phyloP scores from a whole-genome alignment of 352 stramenopile genomes.

The Phytopythium montanum region DNA sequence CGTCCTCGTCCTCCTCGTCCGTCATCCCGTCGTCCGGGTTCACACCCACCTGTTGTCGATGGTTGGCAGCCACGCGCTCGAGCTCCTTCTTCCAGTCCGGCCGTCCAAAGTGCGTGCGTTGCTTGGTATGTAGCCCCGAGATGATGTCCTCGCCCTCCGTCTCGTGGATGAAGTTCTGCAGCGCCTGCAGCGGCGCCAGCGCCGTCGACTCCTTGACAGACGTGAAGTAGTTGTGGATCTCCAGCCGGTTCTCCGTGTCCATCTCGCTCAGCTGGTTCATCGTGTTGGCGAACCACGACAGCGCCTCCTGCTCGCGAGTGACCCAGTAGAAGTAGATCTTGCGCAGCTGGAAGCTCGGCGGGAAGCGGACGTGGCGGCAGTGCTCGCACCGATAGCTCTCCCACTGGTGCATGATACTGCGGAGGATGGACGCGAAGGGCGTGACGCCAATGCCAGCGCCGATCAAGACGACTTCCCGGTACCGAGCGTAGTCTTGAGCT shows the following conservation, averaged over 20 bases:
- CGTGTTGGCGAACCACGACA: slow-evolving; percentile 77
- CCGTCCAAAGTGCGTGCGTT: slow-evolving; percentile 71
- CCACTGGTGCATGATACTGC: slow-evolving; percentile 67
- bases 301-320: slow-evolving; percentile 63
- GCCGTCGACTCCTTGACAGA: slow-evolving; percentile 57
- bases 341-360: slow-evolving; percentile 56
- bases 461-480: slow-evolving; percentile 64
- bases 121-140: slow-evolving; percentile 64
- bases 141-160: slow-evolving; percentile 67
- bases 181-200: slow-evolving; percentile 50
- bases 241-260: slow-evolving; percentile 67
- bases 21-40: not conserved
- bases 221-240: slow-evolving; percentile 86
- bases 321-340: slow-evolving; percentile 89
- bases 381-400: slow-evolving; percentile 49
- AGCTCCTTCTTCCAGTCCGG: slow-evolving; percentile 76
- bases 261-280: slow-evolving; percentile 79
- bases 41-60: slow-evolving; percentile 10
- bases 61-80: slow-evolving; percentile 41
- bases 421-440: slow-evolving; percentile 65
- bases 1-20: slow-evolving; percentile 19
- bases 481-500: slow-evolving; percentile 58
- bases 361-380: slow-evolving; percentile 55
- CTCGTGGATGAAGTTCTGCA: slow-evolving; percentile 75
- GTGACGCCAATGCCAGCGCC: slow-evolving; percentile 69